Evolutionary conservation across 208 protist species (phyloP), one percentile per base, ranked within the genome.

Genomic region (Leptomonas seymouri): DNA sequence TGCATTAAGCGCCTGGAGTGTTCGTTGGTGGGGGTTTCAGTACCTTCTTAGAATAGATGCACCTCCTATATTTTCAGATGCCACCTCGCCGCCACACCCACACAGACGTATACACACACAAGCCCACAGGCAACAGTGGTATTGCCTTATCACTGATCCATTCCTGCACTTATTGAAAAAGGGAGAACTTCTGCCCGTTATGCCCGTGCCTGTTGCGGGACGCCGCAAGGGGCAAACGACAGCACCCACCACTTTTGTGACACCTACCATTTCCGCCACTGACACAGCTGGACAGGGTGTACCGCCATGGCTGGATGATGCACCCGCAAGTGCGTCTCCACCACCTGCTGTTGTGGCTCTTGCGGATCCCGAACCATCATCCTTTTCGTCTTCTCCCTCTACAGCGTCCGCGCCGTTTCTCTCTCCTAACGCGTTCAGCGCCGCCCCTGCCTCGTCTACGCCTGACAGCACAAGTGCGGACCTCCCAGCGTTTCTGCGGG

Each of bases 201-300:
- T 77, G 71, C 59, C 71, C 12, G 64, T 62, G 8, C 71, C 71
- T 7, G 50, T 77, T 21, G 71, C 71, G 6, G 71, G 71, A 1
- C 64, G 71, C 18, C 63, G 64, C 15, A 77, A 77, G 45, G 71
- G 71, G 28, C 42, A 56, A 36, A 36, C 23, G 3, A 39, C 53
- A 9, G 9, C 56, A 46, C 12, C 46, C 12, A 25, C 60, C 6
- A 30, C 59, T 18, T n/a, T n/a, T n/a, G n/a, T n/a, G n/a, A 65
- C 16, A 2, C 7, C 61, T 12, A 48, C 48, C 15, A 2, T 23
- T 27, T 2, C 20, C 21, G 1, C 48, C 46, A 6, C 46, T 21
- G 23, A 23, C 44, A 39, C 39, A 0, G 7, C 34, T 3, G 31
- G 25, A 2, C 59, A n/a, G 15, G 44, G 27, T 11, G 28, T 36